Base-by-base conservation (phyloP, 2,329 filamentous ascomycete species). In the Apiospora arundinis region DNA sequence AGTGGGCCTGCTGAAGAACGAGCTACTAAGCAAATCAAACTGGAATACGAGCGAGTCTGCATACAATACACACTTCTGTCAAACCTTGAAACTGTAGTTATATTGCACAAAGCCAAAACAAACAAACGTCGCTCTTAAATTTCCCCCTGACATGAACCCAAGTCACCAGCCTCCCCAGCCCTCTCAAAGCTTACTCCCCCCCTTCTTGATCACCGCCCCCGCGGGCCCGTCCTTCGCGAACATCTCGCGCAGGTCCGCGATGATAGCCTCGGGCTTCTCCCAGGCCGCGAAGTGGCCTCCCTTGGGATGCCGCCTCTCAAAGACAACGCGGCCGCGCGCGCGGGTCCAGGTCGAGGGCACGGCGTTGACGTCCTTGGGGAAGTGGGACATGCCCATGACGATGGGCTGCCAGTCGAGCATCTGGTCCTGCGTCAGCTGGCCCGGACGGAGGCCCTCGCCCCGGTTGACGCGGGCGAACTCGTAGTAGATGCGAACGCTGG, bases 401-500 rank as follows among this genome's bases (percentile, higher is more conserved):
- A 86, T 83, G 44, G 81, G 73, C 48, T 81, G 16, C 25, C 66
- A 65, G n/a, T 25, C 60, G 28, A 48, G 71, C 68, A 49, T 74
- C 69, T 70, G 76, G 72, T 46, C 86, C 0, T 91, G 75, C 0
- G 88, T 90, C 73, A 90, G 88, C 0, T 88, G 89, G 65, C 88
- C 88, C 0, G 88, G 56, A 1, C 18, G 7, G n/a, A n/a, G n/a
- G 3, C 28, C 56, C 56, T 63, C 56, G 56, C 56, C 56, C 4
- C 56, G 28, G 32, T 63, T 90, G 28, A 80, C 76, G 72, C 90
- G 89, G 6, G 76, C 79, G 0, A 83, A 80, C 79, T 95, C 92
- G 75, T 94, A 94, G 81, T 95, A 95, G 46, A 95, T 92, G 11
- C 91, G 80, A 8, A 89, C 25, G 77, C 71, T 87, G 89, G 0